Percentiles rank a stretch among this genome's conserved stretches.
Conservation (phyloP, 805 yeast genomes). For the Starmerella vitae region DNA sequence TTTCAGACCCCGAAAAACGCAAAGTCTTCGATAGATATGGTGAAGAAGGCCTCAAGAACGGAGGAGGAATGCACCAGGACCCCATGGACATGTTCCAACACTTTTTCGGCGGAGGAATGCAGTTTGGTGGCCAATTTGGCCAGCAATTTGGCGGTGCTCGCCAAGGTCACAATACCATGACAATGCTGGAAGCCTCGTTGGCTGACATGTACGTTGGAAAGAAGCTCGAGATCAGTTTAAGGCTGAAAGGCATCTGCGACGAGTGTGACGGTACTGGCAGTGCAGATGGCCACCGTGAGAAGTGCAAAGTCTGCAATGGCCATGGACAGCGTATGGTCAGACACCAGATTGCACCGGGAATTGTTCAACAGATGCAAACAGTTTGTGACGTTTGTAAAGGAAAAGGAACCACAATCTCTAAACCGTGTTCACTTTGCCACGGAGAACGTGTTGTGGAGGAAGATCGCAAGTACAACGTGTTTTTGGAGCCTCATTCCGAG, state of each 20-base stretch:
- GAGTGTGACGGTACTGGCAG: slow-evolving; percentile 78
- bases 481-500: slow-evolving; percentile 56
- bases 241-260: slow-evolving; percentile 62
- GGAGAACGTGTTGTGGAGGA: slow-evolving; percentile 55
- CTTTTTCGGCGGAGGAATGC: slow-evolving; percentile 42
- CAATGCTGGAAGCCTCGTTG: slow-evolving; percentile 43
- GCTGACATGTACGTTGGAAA: slow-evolving; percentile 61
- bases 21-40: slow-evolving; percentile 64
- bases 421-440: slow-evolving; percentile 53
- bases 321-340: slow-evolving; percentile 51
- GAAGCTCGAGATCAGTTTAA: slow-evolving; percentile 43
- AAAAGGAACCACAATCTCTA: slow-evolving; percentile 49
- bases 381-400: slow-evolving; percentile 75
- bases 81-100: slow-evolving; percentile 54
- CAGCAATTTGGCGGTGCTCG: slow-evolving; percentile 22
- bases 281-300: slow-evolving; percentile 54
- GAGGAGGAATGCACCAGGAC: slow-evolving; percentile 27
- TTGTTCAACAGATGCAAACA: slow-evolving; percentile 73
- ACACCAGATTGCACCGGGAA: slow-evolving; percentile 75
- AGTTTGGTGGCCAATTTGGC: not conserved
- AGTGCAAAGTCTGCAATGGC: slow-evolving; percentile 63
- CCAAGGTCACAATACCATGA: slow-evolving; percentile 50
- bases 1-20: slow-evolving; percentile 58
- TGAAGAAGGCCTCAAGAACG: slow-evolving; percentile 47
- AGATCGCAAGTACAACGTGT: slow-evolving; percentile 43